Evolutionary conservation across 768 basidiomycete genomes (phyloP).

Genomic region (Calvatia gigantea): DNA sequence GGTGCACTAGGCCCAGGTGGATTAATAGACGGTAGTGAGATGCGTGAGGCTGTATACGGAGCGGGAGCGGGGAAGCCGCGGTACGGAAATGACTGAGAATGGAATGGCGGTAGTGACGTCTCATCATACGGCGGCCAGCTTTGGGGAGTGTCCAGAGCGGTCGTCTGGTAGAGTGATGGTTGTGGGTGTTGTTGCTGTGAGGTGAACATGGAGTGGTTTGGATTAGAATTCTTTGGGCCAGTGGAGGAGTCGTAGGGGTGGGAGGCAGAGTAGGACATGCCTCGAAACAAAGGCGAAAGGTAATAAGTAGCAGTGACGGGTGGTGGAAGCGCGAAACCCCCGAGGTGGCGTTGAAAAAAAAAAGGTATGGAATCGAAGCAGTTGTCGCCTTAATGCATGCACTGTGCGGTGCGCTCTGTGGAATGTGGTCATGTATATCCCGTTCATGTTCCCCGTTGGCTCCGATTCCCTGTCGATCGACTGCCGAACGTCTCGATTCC

Average conservation of each 20-base stretch:
- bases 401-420: conserved; percentile 6
- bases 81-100: conserved; percentile 16
- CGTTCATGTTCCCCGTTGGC: conserved; percentile 9
- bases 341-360: conserved; percentile 7
- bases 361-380: conserved; percentile 10
- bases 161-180: conserved; percentile 2
- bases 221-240: background rate
- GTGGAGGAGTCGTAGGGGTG: conserved; percentile 5
- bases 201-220: background rate
- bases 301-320: background rate
- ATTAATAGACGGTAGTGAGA: conserved; percentile 24
- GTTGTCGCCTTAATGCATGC: conserved; percentile 6
- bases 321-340: conserved; percentile 2
- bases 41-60: conserved; percentile 26
- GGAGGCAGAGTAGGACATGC: conserved; percentile 7
- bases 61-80: conserved; percentile 18
- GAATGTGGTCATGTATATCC: conserved; percentile 11
- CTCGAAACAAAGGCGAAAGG: background rate
- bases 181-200: conserved; percentile 2
- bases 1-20: conserved; percentile 6
- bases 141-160: conserved; percentile 15
- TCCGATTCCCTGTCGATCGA: conserved; percentile 9
- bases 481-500: conserved; percentile 10
- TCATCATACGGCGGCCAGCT: conserved; percentile 27
- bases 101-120: conserved; percentile 13